Evolutionary conservation across 495 filamentous ascomycete genomes (phyloP).

Genomic region (Astrothelium macrocarpum): DNA sequence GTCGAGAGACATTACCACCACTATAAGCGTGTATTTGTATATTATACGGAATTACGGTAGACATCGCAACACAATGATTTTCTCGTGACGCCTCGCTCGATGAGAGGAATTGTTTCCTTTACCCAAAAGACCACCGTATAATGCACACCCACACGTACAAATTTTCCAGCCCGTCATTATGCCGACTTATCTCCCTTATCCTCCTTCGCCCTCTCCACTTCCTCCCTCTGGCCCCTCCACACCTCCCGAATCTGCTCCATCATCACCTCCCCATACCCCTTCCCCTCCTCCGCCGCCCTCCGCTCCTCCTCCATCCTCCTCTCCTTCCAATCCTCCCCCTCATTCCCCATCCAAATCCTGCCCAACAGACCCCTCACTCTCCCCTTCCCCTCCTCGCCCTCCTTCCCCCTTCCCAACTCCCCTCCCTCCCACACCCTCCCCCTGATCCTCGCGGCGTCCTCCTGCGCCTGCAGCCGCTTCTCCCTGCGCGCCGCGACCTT

Average conservation of each 20-base stretch:
- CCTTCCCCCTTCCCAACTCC: constrained; percentile 14
- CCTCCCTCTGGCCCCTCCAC: constrained; percentile 45
- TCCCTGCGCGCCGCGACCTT: constrained; percentile 5
- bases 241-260: constrained; percentile 79
- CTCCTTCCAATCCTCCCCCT: constrained; percentile 61
- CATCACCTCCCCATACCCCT: constrained; percentile 74
- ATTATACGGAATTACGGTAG: background rate
- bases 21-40: constrained; percentile 40
- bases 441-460: constrained; percentile 25
- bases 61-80: background rate
- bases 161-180: background rate
- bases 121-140: background rate
- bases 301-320: constrained; percentile 58
- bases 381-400: constrained; percentile 24
- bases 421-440: constrained; percentile 43
- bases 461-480: constrained; percentile 30
- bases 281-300: constrained; percentile 65
- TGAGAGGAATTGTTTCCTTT: background rate
- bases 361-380: constrained; percentile 38
- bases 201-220: constrained; percentile 17
- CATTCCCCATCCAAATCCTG: constrained; percentile 57
- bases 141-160: background rate
- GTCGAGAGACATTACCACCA: constrained; percentile 78
- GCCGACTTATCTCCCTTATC: background rate
- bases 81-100: constrained; percentile 2